Evolutionary conservation across 176 grass and related monocot genomes (phyloP).

Genomic region (Oryza australiensis): DNA sequence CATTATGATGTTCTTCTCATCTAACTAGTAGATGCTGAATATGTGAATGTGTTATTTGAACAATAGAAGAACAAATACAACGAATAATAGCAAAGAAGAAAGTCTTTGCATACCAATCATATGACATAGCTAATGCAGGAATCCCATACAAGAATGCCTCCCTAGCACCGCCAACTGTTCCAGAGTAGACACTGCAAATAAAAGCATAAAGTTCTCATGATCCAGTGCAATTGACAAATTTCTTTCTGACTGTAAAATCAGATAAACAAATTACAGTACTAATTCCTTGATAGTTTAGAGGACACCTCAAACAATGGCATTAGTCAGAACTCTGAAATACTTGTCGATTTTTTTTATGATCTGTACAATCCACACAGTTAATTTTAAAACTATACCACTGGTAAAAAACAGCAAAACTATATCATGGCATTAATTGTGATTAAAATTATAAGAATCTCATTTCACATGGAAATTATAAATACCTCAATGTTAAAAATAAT

Average conservation of each 20-base stretch:
- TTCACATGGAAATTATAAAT: background rate
- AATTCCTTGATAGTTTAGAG: background rate
- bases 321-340: background rate
- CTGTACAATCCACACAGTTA: background rate
- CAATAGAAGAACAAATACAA: background rate
- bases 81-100: conserved; percentile 4
- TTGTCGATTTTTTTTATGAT: background rate
- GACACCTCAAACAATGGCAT: background rate
- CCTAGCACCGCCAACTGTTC: conserved; percentile 91
- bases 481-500: background rate
- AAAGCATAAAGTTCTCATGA: conserved; percentile 29
- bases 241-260: conserved; percentile 9
- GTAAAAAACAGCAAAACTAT: background rate
- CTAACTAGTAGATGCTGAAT: background rate
- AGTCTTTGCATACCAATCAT: conserved; percentile 68
- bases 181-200: conserved; percentile 85
- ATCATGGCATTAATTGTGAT: background rate
- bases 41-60: background rate
- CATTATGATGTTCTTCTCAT: background rate
- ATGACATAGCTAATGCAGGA: conserved; percentile 84
- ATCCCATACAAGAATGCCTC: conserved; percentile 87
- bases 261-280: background rate
- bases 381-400: background rate
- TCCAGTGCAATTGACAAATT: background rate
- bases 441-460: background rate